Base-by-base conservation (phyloP, 1,139 yeast genomes). In the Geotrichum restrictum region DNA sequence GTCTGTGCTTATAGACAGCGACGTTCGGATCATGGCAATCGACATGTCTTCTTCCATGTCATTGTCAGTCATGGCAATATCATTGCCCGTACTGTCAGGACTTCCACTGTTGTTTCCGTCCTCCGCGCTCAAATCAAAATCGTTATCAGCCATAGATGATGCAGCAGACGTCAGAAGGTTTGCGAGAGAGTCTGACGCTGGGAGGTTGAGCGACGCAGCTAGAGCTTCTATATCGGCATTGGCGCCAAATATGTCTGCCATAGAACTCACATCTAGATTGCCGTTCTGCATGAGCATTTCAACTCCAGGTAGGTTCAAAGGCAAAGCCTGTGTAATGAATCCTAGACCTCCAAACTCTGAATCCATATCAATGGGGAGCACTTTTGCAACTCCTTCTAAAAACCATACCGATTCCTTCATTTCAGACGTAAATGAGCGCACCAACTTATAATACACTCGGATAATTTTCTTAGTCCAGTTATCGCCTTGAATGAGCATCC, bases 321-420 rank as follows among this genome's bases (percentile, higher is more conserved):
- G 42, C 18, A 39, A 13, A 2, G 42, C 42, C n/a, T 39, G 42
- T 2, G 31, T 39, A 16, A 39, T 39, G 54, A 68, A 69, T 1
- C 71, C 72, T 19, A 69, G 62, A 0, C 72, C 72, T 6, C 73
- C 74, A 46, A 60, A 64, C 55, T 69, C 68, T 14, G 60, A 57
- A 54, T 70, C 74, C 61, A 64, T 62, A 50, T 70, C 73, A 22
- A 69, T 69, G 2, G 73, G 74, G 38, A 91, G 74, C 0, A 88
- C 95, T 56, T 82, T 82, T 3, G 94, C 80, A 1, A 91, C 95
- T 1, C 97, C 97, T 68, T 89, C 96, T 59, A 91, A 74, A 62
- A 91, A 91, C 98, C 98, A 91, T 14, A 89, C 95, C 61, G 81
- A 80, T 62, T 88, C 94, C 65, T 85, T 87, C 85, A 86, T 84